phyloP scores from a whole-genome alignment of 2,329 filamentous ascomycete genomes.

The Colletotrichum gigasporum region DNA sequence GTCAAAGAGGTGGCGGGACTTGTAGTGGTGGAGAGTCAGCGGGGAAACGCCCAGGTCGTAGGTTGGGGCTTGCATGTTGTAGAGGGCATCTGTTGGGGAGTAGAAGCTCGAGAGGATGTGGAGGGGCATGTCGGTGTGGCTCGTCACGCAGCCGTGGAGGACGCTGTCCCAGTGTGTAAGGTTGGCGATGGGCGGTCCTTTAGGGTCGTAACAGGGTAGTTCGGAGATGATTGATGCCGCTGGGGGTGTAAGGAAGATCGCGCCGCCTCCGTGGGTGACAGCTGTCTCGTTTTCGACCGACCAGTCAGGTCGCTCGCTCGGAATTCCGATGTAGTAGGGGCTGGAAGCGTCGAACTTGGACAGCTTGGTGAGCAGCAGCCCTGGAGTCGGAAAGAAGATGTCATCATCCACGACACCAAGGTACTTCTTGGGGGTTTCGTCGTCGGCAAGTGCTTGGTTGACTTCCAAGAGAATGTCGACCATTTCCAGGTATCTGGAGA shows the following conservation, averaged over 20 bases:
- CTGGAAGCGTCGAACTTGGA: conserved; percentile 40
- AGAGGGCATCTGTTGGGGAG: conserved; percentile 45
- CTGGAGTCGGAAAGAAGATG: conserved; percentile 55
- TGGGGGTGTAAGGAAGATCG: conserved; percentile 49
- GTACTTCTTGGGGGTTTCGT: conserved; percentile 49
- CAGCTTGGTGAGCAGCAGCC: conserved; percentile 48
- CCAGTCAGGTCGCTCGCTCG: conserved; percentile 56
- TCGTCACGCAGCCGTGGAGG: conserved; percentile 51
- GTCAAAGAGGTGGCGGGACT: conserved; percentile 48
- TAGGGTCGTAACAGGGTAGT: conserved; percentile 44
- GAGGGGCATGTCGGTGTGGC: conserved; percentile 46
- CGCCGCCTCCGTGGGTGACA: conserved; percentile 55
- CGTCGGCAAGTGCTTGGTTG: conserved; percentile 43
- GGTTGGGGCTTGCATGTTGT: conserved; percentile 39
- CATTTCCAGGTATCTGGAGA: conserved; percentile 49
- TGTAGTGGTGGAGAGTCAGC: conserved; percentile 50
- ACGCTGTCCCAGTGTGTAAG: conserved; percentile 49
- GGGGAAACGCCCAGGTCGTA: conserved; percentile 53
- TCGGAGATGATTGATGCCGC: conserved; percentile 45
- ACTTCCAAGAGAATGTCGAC: conserved; percentile 44
- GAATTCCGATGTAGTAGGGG: conserved; percentile 52
- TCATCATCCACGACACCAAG: conserved; percentile 56
- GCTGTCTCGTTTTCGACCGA: conserved; percentile 44
- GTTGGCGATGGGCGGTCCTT: conserved; percentile 33
- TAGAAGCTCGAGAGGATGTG: conserved; percentile 55